Evolutionary conservation across 805 yeast species (phyloP).

Genomic region (Saturnispora ahearnii): DNA sequence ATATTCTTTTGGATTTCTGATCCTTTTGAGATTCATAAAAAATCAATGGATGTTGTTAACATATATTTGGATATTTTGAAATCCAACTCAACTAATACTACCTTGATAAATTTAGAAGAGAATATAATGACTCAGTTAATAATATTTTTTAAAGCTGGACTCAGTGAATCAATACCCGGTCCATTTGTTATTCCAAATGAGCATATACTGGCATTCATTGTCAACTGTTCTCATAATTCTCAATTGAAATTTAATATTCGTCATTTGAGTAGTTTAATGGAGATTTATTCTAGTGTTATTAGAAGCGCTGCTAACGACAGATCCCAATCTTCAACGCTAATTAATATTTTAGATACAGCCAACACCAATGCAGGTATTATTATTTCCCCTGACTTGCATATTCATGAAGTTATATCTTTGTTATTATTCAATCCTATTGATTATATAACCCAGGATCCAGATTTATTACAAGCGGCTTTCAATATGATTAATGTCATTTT

Average conservation of each 20-base stretch:
- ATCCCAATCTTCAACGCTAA: constrained; percentile 1
- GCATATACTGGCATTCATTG: constrained; percentile 34
- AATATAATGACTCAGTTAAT: constrained; percentile 57
- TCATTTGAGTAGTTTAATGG: constrained; percentile 16
- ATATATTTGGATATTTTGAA: constrained; percentile 32
- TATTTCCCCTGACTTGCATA: constrained; percentile 14
- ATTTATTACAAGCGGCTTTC: constrained; percentile 42
- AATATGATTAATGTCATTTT: constrained; percentile 31
- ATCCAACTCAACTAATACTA: constrained; percentile 12
- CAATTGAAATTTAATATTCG: constrained; percentile 26
- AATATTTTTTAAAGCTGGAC: constrained; percentile 51
- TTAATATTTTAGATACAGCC: not conserved
- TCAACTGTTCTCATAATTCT: constrained; percentile 25
- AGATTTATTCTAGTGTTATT: constrained; percentile 28
- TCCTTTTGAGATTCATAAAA: constrained; percentile 35
- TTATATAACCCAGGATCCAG: constrained; percentile 44
- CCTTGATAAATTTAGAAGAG: constrained; percentile 30
- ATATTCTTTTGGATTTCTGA: constrained; percentile 24
- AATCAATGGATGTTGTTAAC: constrained; percentile 33
- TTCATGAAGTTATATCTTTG: constrained; percentile 28
- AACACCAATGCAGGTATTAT: not conserved
- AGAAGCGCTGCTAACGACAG: constrained; percentile 25
- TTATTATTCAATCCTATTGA: constrained; percentile 31
- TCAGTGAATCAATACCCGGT: constrained; percentile 53
- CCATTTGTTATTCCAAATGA: constrained; percentile 50